Evolutionary conservation across 495 filamentous ascomycete genomes (phyloP).

Genomic region (Annulohypoxylon nitens): DNA sequence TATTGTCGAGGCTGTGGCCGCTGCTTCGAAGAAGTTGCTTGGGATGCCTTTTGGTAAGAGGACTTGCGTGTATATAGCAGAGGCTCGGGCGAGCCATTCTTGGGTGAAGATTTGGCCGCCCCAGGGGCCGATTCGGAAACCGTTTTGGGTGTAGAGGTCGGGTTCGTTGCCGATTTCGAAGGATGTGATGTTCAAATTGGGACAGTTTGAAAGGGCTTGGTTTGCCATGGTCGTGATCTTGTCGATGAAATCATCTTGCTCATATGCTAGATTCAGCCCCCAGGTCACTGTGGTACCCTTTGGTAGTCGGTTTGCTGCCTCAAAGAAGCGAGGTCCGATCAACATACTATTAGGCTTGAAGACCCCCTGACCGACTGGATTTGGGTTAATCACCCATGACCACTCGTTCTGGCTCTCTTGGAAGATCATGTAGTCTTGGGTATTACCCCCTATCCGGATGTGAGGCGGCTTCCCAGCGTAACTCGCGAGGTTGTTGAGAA

Average conservation of each 20-base stretch:
- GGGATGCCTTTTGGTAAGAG: conserved; percentile 49
- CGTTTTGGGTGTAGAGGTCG: conserved; percentile 54
- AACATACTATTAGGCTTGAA: conserved; percentile 48
- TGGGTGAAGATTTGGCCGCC: conserved; percentile 51
- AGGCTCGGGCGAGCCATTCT: conserved; percentile 52
- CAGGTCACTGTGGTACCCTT: conserved; percentile 53
- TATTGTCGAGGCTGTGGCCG: conserved; percentile 54
- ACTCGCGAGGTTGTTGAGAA: conserved; percentile 55
- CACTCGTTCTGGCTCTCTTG: conserved; percentile 41
- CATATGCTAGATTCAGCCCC: conserved; percentile 56
- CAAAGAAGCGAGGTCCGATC: conserved; percentile 54
- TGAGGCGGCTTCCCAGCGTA: conserved; percentile 53
- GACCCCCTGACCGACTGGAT: conserved; percentile 42
- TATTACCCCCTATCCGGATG: conserved; percentile 57
- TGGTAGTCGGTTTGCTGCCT: conserved; percentile 54
- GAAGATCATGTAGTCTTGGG: conserved; percentile 56
- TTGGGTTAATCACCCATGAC: conserved; percentile 37
- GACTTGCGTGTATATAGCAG: conserved; percentile 51
- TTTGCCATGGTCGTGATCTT: conserved; percentile 49
- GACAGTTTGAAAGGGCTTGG: conserved; percentile 46
- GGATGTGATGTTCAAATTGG: conserved; percentile 52
- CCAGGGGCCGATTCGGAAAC: conserved; percentile 50
- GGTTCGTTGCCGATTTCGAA: conserved; percentile 61
- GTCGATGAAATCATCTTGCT: conserved; percentile 47
- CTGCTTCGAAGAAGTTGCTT: conserved; percentile 55